These are phyloP conservation scores for Chlorella sp. DNA, from an alignment of 139 green algal species.

Conservation along the genomic window DNA sequence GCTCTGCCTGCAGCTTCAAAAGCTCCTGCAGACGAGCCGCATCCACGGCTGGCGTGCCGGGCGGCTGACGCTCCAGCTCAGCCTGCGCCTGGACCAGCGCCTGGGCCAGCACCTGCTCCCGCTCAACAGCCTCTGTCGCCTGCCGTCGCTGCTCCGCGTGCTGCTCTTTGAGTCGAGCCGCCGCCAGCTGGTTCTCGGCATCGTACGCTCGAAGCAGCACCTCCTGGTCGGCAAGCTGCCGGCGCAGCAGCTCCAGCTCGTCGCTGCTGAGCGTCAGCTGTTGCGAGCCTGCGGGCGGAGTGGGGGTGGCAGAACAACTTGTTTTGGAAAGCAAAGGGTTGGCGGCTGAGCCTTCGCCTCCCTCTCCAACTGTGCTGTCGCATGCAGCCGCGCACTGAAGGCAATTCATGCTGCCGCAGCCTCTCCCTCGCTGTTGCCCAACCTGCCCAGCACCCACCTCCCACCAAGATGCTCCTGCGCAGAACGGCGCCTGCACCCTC, in stretches of 20 bases:
- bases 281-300: background rate
- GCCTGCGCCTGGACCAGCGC: background rate
- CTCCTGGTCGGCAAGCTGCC: conserved; percentile 7
- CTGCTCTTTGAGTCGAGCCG: background rate
- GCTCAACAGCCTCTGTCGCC: background rate
- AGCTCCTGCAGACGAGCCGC: conserved; percentile 8
- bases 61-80: background rate
- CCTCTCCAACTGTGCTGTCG: background rate
- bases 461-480: background rate
- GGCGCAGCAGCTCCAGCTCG: background rate
- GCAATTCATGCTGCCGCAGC: background rate
- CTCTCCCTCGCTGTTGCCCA: background rate
- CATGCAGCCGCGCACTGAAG: background rate
- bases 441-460: background rate
- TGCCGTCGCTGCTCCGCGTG: background rate
- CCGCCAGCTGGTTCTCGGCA: conserved; percentile 8
- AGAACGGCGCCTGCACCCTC: background rate
- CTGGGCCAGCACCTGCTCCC: background rate
- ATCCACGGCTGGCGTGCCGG: background rate
- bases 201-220: background rate
- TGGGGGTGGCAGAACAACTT: background rate
- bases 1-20: conserved; percentile 7
- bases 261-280: background rate
- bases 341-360: background rate
- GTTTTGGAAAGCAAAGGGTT: background rate